A percentile compares a stretch with the other conserved stretches of the same genome.
phyloP scores from a whole-genome alignment of 768 basidiomycete species.

The Amanita subjunquillea region DNA sequence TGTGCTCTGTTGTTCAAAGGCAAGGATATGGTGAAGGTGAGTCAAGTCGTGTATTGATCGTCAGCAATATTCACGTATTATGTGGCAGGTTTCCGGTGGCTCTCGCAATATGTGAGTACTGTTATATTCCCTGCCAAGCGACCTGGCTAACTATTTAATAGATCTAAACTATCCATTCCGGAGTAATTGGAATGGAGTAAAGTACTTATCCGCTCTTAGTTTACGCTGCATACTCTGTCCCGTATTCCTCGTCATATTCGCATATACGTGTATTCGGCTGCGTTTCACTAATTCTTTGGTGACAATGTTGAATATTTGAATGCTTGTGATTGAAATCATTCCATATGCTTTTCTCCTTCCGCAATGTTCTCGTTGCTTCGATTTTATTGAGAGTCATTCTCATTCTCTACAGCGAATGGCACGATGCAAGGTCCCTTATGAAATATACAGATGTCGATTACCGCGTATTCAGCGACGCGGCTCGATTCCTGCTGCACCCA shows the following conservation, averaged over 20 bases:
- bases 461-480: conserved; percentile 89
- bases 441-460: conserved; percentile 99
- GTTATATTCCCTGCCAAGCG: background rate
- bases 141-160: background rate
- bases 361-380: conserved; percentile 41
- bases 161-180: background rate
- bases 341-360: conserved; percentile 22
- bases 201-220: background rate
- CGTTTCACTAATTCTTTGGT: background rate
- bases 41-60: conserved; percentile 7
- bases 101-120: conserved; percentile 86
- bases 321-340: background rate
- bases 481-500: conserved; percentile 52
- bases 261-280: background rate
- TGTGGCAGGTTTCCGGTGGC: conserved; percentile 77
- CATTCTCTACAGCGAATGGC: conserved; percentile 84
- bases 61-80: conserved; percentile 3
- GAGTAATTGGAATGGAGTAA: background rate
- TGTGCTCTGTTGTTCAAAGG: conserved; percentile 99
- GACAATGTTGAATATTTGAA: background rate
- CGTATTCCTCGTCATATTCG: background rate
- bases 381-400: conserved; percentile 54
- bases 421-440: conserved; percentile 70
- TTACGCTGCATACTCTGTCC: background rate
- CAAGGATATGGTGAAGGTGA: conserved; percentile 96